Conservation (phyloP, 768 basidiomycete genomes). For the Mrakia frigida region DNA sequence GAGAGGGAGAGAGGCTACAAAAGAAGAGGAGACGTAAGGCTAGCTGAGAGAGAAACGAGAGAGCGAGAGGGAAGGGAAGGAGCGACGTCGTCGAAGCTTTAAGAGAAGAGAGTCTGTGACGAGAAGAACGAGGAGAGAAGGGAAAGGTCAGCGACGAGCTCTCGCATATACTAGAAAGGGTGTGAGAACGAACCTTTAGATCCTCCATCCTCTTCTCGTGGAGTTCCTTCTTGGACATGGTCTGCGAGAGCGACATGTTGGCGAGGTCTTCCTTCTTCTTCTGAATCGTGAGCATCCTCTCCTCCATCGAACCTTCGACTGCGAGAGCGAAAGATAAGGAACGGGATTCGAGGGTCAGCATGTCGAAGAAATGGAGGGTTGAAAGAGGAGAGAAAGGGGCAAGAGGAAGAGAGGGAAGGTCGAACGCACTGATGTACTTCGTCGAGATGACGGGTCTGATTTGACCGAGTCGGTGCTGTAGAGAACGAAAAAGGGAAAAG, state of each 20-base stretch:
- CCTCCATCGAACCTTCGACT: conserved; percentile 72
- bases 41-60: not conserved
- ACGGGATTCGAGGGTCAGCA: not conserved
- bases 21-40: not conserved
- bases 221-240: conserved; percentile 80
- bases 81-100: no score
- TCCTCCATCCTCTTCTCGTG: conserved; percentile 83
- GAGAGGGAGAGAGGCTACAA: not conserved
- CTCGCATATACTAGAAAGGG: not conserved
- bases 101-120: conserved; percentile 2
- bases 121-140: not conserved
- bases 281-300: conserved; percentile 85
- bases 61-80: not conserved
- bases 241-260: conserved; percentile 85
- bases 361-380: not conserved
- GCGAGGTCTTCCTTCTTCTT: conserved; percentile 90
- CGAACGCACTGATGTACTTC: conserved; percentile 76
- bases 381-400: not conserved
- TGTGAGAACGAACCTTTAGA: conserved; percentile 45
- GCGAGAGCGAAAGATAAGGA: not conserved
- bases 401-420: not conserved
- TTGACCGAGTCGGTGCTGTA: conserved; percentile 90
- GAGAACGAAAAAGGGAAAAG: not conserved
- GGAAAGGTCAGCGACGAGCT: not conserved
- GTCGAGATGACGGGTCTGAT: conserved; percentile 83